These are phyloP conservation scores for Parastagonospora nodorum DNA, from an alignment of 2,329 filamentous ascomycete genomes.

Conservation along the genomic window DNA sequence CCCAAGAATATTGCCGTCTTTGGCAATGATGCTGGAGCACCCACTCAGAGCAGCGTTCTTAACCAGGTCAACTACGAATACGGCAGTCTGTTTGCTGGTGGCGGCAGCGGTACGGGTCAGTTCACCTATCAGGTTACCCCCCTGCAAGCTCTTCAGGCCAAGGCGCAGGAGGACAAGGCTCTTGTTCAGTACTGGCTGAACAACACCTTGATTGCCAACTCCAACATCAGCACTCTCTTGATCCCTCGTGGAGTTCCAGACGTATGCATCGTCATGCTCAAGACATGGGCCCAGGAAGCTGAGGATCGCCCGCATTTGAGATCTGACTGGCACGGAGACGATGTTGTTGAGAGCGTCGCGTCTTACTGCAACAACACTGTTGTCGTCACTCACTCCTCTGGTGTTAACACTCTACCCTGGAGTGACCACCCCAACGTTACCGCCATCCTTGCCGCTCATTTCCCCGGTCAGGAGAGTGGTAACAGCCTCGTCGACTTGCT, in stretches of 20 bases:
- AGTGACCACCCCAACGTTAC: constrained; percentile 51
- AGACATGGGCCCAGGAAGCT: constrained; percentile 57
- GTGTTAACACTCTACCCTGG: constrained; percentile 51
- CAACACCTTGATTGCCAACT: constrained; percentile 47
- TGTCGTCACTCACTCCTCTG: constrained; percentile 53
- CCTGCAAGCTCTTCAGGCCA: constrained; percentile 47
- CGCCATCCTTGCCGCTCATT: constrained; percentile 50
- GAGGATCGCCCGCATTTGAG: constrained; percentile 49
- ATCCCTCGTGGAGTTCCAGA: constrained; percentile 46
- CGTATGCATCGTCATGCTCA: constrained; percentile 64
- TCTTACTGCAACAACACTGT: constrained; percentile 57
- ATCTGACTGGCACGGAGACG: constrained; percentile 49
- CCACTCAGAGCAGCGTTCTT: constrained; percentile 51
- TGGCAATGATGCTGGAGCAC: constrained; percentile 54
- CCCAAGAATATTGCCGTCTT: constrained; percentile 56
- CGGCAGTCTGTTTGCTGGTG: constrained; percentile 52
- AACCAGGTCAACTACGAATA: constrained; percentile 43
- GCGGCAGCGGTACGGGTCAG: constrained; percentile 50
- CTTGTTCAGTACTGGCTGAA: constrained; percentile 54
- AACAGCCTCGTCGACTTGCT: constrained; percentile 55
- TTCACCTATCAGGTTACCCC: constrained; percentile 50
- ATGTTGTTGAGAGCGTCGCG: constrained; percentile 53
- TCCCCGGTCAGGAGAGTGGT: constrained; percentile 49
- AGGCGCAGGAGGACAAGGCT: constrained; percentile 30
- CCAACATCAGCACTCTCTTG: constrained; percentile 31